These are phyloP conservation scores for Metschnikowia kunwiensis DNA, from an alignment of 805 yeast species.

Conservation along the genomic window DNA sequence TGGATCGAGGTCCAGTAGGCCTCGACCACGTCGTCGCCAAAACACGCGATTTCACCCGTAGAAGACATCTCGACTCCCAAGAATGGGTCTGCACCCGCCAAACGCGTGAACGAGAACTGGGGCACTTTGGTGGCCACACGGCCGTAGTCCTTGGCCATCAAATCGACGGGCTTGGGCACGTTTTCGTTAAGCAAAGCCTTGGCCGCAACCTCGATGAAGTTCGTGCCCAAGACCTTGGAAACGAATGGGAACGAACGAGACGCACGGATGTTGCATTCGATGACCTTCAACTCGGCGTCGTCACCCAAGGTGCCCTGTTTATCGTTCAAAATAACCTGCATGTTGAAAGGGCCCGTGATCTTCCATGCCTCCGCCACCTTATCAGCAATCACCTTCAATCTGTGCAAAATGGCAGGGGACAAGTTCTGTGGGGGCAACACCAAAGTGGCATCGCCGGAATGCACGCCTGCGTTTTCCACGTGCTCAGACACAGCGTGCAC, in stretches of 20 bases:
- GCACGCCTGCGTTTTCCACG: conserved; percentile 98
- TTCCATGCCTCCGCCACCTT: conserved; percentile 94
- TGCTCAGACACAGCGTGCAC: conserved; percentile 97
- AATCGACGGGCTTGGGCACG: conserved; percentile 75
- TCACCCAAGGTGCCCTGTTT: conserved; percentile 45
- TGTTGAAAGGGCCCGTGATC: conserved; percentile 97
- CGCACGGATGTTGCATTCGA: conserved; percentile 98
- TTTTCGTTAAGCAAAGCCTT: conserved; percentile 74
- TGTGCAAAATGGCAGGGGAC: conserved; percentile 58
- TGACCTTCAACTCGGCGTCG: conserved; percentile 74
- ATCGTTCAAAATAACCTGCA: conserved; percentile 78
- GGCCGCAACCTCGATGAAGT: conserved; percentile 93
- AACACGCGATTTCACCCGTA: conserved; percentile 98
- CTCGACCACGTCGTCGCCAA: conserved; percentile 79
- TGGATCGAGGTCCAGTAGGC: conserved; percentile 98
- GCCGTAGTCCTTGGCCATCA: conserved; percentile 71
- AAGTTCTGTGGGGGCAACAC: conserved; percentile 88
- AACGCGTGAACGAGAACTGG: conserved; percentile 95
- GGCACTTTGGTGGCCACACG: conserved; percentile 98
- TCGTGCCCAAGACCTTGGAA: conserved; percentile 91
- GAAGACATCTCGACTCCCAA: conserved; percentile 99
- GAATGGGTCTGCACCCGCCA: conserved; percentile 99
- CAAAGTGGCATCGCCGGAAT: conserved; percentile 97
- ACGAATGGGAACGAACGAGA: conserved; percentile 99
- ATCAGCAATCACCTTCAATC: conserved; percentile 85